phyloP scores from a whole-genome alignment of 345 rosid genomes.

The Populus pruinosa region DNA sequence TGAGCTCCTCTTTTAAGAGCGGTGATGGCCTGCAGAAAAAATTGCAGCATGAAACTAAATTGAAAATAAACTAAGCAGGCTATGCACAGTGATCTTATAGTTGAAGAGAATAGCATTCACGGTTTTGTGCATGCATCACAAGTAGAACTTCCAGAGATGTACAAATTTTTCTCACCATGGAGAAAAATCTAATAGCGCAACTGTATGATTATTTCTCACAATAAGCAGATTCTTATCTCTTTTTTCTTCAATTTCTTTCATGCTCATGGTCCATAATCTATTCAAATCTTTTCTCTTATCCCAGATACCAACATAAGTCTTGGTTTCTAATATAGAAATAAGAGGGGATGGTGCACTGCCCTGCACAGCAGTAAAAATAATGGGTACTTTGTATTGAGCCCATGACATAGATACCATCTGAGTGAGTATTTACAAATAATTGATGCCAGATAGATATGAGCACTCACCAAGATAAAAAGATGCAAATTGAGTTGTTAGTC shows the following conservation, averaged over 20 bases:
- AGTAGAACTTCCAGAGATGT: too few relatives aligned
- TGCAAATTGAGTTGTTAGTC: too few relatives aligned
- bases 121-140: too few relatives aligned
- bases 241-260: not conserved
- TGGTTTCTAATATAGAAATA: not conserved
- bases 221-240: not conserved
- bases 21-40: not conserved
- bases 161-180: not conserved
- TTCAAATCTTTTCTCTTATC: not conserved
- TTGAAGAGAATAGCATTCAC: too few relatives aligned
- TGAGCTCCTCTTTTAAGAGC: constrained; percentile 2
- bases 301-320: not conserved
- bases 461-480: not conserved
- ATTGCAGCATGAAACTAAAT: not conserved
- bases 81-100: not conserved
- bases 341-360: not conserved
- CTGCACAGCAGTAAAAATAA: not conserved
- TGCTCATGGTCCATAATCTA: not conserved
- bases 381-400: not conserved
- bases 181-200: too few relatives aligned
- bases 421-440: not conserved
- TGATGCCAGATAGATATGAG: not conserved
- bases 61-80: not conserved
- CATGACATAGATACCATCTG: not conserved
- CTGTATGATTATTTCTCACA: not conserved